phyloP scores from a whole-genome alignment of 2,329 filamentous ascomycete species.

The Pestalotiopsis sp. region DNA sequence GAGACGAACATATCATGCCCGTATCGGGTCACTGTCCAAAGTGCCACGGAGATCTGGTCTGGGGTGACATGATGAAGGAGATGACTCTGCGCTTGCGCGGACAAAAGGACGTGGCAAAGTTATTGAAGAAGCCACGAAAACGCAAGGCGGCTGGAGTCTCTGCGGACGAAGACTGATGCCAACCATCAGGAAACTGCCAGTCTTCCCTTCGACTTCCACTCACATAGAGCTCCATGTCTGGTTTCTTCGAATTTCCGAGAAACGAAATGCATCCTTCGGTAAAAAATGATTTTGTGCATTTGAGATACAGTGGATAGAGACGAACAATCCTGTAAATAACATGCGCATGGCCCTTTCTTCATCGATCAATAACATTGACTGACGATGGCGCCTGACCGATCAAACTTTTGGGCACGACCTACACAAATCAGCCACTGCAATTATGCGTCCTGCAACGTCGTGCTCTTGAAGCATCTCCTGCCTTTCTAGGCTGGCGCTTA shows the following conservation, averaged over 20 bases:
- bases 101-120: slow-evolving; percentile 67
- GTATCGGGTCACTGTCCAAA: slow-evolving; percentile 69
- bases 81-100: slow-evolving; percentile 75
- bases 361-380: background rate
- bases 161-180: background rate
- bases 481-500: slow-evolving; percentile 1
- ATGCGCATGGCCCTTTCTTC: background rate
- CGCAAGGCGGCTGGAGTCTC: slow-evolving; percentile 22
- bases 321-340: no score
- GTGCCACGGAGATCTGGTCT: slow-evolving; percentile 66
- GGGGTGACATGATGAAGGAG: slow-evolving; percentile 83
- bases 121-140: slow-evolving; percentile 60
- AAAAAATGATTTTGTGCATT: no score
- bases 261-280: no score
- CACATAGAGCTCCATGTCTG: no score
- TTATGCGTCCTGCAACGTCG: background rate
- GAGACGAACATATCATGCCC: slow-evolving; percentile 60
- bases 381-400: background rate
- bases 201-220: background rate
- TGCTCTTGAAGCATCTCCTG: background rate
- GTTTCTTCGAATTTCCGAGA: no score
- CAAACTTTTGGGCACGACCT: background rate
- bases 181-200: background rate
- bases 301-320: no score
- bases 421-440: background rate